Base-by-base conservation (phyloP, 1,284 basidiomycete species). In the Tremellales sp. region DNA sequence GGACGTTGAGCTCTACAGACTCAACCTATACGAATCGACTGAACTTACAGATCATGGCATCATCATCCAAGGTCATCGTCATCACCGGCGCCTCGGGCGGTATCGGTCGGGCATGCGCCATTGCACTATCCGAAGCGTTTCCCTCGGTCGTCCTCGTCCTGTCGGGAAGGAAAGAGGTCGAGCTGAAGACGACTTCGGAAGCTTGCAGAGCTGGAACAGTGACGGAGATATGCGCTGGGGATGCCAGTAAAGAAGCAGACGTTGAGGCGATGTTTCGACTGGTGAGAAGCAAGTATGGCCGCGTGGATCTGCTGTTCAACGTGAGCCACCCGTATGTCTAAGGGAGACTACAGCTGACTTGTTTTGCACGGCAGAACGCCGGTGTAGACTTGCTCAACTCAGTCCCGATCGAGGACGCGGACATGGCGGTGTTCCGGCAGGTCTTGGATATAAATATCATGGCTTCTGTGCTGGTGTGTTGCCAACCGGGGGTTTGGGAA, bases 261-360 rank as follows among this genome's bases (percentile, higher is more conserved):
- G 65, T 69, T 7, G 43, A 46, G 82, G 86, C 3, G 70, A 71
- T 88, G 38, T 89, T 89, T 63, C 59, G 71, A 8, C 64, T 73
- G 28, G 76, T 82, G 1, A 65, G 80, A 37, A 67, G 75, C 21
- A 74, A 75, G 47, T 87, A 84, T 60, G 85, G 83, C 5, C 76
- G 83, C 2, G 61, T 89, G 19, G 86, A 90, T 63, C 58, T 88
- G n/a, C 60, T 81, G 14, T 90, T 89, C 74, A 89, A 90, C 65
- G 86, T 83, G 59, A 66, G 78, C 57, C 25, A 8, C 18, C 18
- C 10, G 13, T 2, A 10, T 33, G 19, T 13, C n/a, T 48, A 3
- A 6, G 2, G 18, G 54, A 85, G 82, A 85, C 85, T 56, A 83
- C 83, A 2, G 31, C 19, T 32, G 29, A 36, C 26, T 27, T 39